Base-by-base conservation (phyloP, 768 basidiomycete genomes). In the Amanita rubescens region DNA sequence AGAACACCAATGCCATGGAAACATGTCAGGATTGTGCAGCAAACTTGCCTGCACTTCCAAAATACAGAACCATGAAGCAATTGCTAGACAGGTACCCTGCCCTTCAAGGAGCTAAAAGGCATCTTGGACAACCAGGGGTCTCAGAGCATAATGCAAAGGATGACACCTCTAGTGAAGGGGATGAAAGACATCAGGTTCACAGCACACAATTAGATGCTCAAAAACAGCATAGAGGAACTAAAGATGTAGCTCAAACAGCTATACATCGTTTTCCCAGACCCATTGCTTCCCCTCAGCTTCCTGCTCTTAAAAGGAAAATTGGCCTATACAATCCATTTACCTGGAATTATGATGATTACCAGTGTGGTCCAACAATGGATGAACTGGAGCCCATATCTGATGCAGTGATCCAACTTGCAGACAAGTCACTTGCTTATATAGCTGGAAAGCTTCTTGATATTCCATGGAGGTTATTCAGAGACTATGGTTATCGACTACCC, bases 401-500 rank as follows among this genome's bases (percentile, higher is more conserved):
- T 20, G 47, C 39, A 6, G 27, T 53, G 3, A 44, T 45, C 7
- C 30, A 17, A 3, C 27, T 19, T 3, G 56, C 39, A 17, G 8
- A 22, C 27, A 14, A 34, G n/a, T 44, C 43, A 5, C 33, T 60
- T 15, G 53, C 55, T 14, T 60, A 60, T 32, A 20, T 60, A 8
- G 55, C 57, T 7, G 52, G 51, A n/a, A 41, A 48, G 20, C 45
- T 60, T 25, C 35, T 59, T 9, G n/a, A 19, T 10, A 54, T 54
- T 17, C 49, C 53, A 32, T 60, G 59, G 59, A 47, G 27, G 10
- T 53, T 47, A 1, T 59, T 54, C 55, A 37, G 27, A 20, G 58
- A 60, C 41, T 58, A 60, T 46, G 59, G 59, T 25, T 60, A 47
- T 15, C 42, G 55, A 6, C 11, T 60, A 7, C 25, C 48, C 24